A percentile compares a stretch with the other conserved stretches of the same genome.
phyloP scores from a whole-genome alignment of 768 basidiomycete species.

The Rhizopogon vesiculosus region DNA sequence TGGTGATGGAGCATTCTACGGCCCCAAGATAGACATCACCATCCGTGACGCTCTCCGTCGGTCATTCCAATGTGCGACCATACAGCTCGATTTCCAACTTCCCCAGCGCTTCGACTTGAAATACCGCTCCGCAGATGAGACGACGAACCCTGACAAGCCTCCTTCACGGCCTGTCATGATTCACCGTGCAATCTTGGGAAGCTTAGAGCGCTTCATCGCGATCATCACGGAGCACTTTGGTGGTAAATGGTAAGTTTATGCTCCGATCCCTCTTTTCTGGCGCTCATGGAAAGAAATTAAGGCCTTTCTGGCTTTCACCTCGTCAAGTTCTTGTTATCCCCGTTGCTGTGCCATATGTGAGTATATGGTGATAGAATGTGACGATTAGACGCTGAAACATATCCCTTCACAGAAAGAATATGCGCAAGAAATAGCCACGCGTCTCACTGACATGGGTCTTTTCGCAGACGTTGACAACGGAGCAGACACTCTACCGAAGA shows the following conservation, averaged over 20 bases:
- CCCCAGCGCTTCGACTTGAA: conserved; percentile 95
- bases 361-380: conserved; percentile 26
- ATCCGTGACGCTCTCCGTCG: conserved; percentile 88
- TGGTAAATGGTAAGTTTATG: conserved; percentile 79
- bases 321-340: conserved; percentile 94
- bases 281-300: conserved; percentile 19
- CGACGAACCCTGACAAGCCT: conserved; percentile 45
- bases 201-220: conserved; percentile 92
- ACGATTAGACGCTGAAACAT: conserved; percentile 1
- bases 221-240: conserved; percentile 97
- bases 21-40: conserved; percentile 98
- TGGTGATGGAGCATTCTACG: conserved; percentile 99
- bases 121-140: conserved; percentile 72
- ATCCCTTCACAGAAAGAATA: conserved; percentile 69
- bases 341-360: conserved; percentile 82
- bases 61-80: conserved; percentile 97
- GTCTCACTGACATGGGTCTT: conserved; percentile 63
- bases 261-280: not conserved
- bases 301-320: conserved; percentile 99
- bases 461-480: conserved; percentile 92
- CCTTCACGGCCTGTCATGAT: conserved; percentile 91
- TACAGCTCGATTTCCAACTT: conserved; percentile 98
- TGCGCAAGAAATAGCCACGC: conserved; percentile 73
- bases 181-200: conserved; percentile 93
- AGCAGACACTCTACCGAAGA: conserved; percentile 91